These are phyloP conservation scores for Apiospora sp. DNA, from an alignment of 2,329 filamentous ascomycete species.

Conservation along the genomic window DNA sequence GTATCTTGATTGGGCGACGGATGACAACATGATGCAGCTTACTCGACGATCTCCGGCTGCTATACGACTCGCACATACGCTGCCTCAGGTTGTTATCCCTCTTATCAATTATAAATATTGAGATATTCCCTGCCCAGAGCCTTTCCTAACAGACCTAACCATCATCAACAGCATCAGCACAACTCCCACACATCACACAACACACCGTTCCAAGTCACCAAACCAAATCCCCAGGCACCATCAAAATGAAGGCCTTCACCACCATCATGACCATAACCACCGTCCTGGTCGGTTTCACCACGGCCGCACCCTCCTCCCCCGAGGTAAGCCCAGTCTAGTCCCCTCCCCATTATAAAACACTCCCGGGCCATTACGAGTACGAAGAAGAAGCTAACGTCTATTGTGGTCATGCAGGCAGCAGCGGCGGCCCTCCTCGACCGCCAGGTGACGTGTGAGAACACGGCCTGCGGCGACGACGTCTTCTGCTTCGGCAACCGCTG, in stretches of 20 bases:
- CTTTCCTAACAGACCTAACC: too few species aligned
- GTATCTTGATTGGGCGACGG: too few species aligned
- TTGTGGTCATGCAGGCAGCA: background rate
- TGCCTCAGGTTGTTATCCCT: too few species aligned
- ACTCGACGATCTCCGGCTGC: too few species aligned
- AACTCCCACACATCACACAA: background rate
- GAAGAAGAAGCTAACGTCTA: background rate
- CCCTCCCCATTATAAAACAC: too few species aligned
- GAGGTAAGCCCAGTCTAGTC: background rate
- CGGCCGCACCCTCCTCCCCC: background rate
- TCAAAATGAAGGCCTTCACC: background rate
- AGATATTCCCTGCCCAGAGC: too few species aligned
- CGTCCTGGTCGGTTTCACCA: background rate
- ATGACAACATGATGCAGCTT: too few species aligned
- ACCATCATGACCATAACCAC: slow-evolving; percentile 1
- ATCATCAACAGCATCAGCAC: background rate
- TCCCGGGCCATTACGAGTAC: too few species aligned
- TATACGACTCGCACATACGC: too few species aligned
- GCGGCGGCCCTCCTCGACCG: background rate
- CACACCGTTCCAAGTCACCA: background rate
- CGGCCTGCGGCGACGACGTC: background rate
- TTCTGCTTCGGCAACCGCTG: slow-evolving; percentile 8
- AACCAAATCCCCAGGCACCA: rapidly evolving
- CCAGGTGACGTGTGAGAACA: background rate
- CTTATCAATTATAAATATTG: too few species aligned